phyloP scores from a whole-genome alignment of 2,329 filamentous ascomycete species.

The Hypoxylon sp. region DNA sequence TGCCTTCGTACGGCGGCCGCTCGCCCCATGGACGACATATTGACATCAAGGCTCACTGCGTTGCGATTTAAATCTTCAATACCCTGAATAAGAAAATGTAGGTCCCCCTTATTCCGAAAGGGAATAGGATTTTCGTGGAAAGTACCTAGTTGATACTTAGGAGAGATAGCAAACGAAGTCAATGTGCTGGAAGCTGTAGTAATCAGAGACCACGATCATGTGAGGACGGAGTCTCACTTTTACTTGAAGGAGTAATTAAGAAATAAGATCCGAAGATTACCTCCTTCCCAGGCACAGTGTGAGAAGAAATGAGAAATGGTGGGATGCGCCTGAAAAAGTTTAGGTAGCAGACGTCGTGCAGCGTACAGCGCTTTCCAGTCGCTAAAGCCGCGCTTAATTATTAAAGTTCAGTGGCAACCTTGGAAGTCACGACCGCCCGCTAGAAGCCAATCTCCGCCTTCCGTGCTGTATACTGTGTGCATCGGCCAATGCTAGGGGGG shows the following conservation, averaged over 20 bases:
- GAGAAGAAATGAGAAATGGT: not conserved
- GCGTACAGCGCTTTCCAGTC: not conserved
- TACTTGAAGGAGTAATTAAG: not conserved
- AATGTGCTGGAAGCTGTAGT: not conserved
- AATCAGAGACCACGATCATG: slow-evolving; percentile 2
- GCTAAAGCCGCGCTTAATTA: slow-evolving; percentile 14
- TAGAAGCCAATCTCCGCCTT: slow-evolving; percentile 7
- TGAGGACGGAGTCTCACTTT: slow-evolving; percentile 10
- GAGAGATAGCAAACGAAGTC: not conserved
- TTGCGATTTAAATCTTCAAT: not conserved
- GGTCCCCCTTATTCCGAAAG: not conserved
- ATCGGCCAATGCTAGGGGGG: slow-evolving; percentile 9
- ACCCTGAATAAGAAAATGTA: slow-evolving; percentile 11
- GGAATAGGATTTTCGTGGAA: not conserved
- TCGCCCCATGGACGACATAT: slow-evolving; percentile 14
- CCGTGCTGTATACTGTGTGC: slow-evolving; percentile 16
- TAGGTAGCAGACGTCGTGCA: too few species aligned
- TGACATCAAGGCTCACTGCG: not conserved
- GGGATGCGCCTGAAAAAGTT: not conserved
- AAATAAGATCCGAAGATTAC: not conserved
- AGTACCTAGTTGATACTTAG: not conserved
- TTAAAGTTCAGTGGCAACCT: not conserved
- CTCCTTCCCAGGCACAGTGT: not conserved
- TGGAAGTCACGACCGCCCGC: not conserved
- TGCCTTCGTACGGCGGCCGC: slow-evolving; percentile 12